Evolutionary conservation across 768 basidiomycete genomes (phyloP).

Genomic region (Suillus hirtellus): DNA sequence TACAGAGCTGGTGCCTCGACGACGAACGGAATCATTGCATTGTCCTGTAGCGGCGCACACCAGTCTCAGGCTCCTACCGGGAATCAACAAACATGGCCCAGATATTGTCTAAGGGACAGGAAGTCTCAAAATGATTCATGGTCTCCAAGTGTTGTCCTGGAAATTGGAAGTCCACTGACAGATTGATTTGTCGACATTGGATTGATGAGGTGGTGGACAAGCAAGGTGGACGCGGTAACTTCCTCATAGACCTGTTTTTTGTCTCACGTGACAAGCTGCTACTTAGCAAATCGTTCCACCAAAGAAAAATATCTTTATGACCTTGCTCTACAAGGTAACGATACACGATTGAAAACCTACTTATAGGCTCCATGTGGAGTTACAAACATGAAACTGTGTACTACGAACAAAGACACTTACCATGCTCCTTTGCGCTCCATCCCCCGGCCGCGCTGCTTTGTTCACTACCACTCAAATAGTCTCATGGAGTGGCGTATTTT

Average conservation of each 20-base stretch:
- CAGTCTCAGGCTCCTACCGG: background rate
- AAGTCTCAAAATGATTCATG: background rate
- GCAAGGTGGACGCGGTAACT: background rate
- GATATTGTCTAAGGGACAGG: no score
- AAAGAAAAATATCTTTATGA: no score
- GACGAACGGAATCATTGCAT: background rate
- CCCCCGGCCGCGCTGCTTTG: background rate
- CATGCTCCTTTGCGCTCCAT: background rate
- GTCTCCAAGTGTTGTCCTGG: background rate
- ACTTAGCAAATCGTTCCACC: no score
- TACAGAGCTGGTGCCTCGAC: background rate
- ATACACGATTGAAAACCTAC: background rate
- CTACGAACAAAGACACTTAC: constrained; percentile 1
- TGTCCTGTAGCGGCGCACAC: background rate
- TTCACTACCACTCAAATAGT: constrained; percentile 2
- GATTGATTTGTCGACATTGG: background rate
- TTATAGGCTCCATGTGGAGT: background rate
- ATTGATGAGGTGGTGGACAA: background rate
- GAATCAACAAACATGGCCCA: background rate
- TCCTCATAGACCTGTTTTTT: no score
- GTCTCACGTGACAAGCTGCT: no score
- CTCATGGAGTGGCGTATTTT: constrained; percentile 4
- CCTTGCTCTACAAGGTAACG: no score
- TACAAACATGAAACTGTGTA: background rate
- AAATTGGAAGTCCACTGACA: background rate